Evolutionary conservation across 2,329 filamentous ascomycete genomes (phyloP), one percentile per base, ranked within the genome.

Genomic region (Epicoccum sorghinum): DNA sequence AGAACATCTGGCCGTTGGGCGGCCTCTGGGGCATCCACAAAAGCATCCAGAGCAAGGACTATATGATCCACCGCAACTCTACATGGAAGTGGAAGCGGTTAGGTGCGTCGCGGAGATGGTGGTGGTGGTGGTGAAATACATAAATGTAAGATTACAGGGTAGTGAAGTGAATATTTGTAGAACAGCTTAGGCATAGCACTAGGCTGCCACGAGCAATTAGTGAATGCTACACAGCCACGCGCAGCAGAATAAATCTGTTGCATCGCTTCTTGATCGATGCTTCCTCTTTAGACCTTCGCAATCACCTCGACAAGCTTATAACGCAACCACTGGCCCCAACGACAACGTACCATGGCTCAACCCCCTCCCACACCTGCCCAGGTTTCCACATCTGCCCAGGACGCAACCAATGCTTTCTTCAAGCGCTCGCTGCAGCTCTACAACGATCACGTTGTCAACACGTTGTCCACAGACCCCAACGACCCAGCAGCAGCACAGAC

Each of bases 11-110:
- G 75, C 75, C 75, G 32, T 44, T 77, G 7, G 69, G 69, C 5
- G 75, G 75, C 0, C 57, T 77, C 10, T 73, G 67, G 62, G 75
- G 75, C 0, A 68, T 77, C 14, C 69, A 65, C 66, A 73, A 73
- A 52, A 67, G 72, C 29, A 73, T 78, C n/a, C 52, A 68, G 43
- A 74, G 70, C 38, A 64, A 68, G 14, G 74, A 77, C 40, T 77
- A 75, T 47, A 52, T 68, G 55, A 65, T 71, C 14, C 65, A 69
- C 41, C 67, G 67, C 14, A 67, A 66, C 29, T 69, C 72, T 2
- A 67, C 58, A 4, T 76, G 74, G 74, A 69, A 66, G 43, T 68
- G 63, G 63, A 62, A 51, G 29, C 23, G 40, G 4, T 49, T 51
- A 29, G 40, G 47, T 22, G 44, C 46, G 4, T 40, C 33, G 4